phyloP scores from a whole-genome alignment of 177 flowering plant species.

The Telopea speciosissima region DNA sequence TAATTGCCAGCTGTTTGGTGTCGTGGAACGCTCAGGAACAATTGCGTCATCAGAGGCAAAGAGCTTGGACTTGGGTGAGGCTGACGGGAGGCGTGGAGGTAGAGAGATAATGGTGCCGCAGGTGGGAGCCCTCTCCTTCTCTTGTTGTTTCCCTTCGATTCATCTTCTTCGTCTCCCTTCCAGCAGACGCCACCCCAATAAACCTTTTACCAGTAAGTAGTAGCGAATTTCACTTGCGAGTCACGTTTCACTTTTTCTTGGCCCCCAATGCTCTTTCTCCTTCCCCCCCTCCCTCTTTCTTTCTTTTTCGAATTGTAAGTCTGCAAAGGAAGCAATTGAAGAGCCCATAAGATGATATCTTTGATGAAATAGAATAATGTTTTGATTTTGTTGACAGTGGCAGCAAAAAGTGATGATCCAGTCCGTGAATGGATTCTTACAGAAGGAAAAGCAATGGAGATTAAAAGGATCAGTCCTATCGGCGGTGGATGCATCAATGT shows the following conservation, averaged over 20 bases:
- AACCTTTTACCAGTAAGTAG: neutral
- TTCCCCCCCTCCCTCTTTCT: too few relatives aligned
- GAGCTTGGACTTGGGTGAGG: neutral
- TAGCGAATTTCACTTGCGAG: neutral
- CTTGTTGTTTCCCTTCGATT: neutral
- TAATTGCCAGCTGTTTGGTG: too few relatives aligned
- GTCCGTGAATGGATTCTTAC: slow-evolving; percentile 82
- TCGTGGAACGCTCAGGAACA: too few relatives aligned
- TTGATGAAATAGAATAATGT: neutral
- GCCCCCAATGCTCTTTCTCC: too few relatives aligned
- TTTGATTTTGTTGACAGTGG: slow-evolving; percentile 37
- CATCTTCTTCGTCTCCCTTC: neutral
- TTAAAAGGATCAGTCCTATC: slow-evolving; percentile 61
- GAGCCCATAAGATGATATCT: neutral
- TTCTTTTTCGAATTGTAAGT: too few relatives aligned
- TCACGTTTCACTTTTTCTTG: neutral
- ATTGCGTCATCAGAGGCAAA: neutral
- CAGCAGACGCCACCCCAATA: neutral
- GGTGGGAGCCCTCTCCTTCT: neutral
- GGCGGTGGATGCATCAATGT: slow-evolving; percentile 96
- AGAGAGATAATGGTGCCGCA: neutral
- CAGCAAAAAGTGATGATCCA: slow-evolving; percentile 71
- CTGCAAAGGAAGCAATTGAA: neutral
- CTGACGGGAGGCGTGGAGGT: neutral
- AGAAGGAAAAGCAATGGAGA: slow-evolving; percentile 86